A percentile compares a stretch with the other conserved stretches of the same genome.
Evolutionary conservation across 768 basidiomycete genomes (phyloP).

Genomic region (Floccularia luteovirens): DNA sequence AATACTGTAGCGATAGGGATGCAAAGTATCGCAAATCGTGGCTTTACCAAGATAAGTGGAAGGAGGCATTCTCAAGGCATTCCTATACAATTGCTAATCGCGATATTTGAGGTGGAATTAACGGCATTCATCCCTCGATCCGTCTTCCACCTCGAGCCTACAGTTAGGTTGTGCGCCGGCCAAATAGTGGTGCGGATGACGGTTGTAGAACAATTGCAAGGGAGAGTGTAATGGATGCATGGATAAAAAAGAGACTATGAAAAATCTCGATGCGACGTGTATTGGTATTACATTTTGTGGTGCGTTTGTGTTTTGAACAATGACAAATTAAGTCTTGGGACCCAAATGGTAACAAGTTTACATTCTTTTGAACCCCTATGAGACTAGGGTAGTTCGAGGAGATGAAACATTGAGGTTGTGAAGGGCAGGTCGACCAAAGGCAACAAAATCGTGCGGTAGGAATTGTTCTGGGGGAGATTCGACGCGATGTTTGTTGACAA

Average conservation of each 20-base stretch:
- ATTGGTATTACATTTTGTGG: conserved; percentile 81
- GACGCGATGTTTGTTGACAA: conserved; percentile 61
- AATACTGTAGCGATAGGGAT: conserved; percentile 34
- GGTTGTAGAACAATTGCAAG: conserved; percentile 56
- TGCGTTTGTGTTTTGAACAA: conserved; percentile 46
- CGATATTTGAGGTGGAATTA: conserved; percentile 13
- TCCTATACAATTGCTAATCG: conserved; percentile 16
- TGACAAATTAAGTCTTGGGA: conserved; percentile 19
- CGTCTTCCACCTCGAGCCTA: conserved; percentile 20
- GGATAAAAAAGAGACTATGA: conserved; percentile 53
- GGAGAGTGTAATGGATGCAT: conserved; percentile 61
- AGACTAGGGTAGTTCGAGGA: conserved; percentile 48
- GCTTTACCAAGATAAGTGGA: conserved; percentile 19
- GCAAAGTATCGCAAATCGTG: conserved; percentile 17
- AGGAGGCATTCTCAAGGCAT: conserved; percentile 20
- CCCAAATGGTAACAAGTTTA: conserved; percentile 28
- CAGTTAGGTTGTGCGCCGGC: conserved; percentile 42
- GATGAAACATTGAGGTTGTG: conserved; percentile 72
- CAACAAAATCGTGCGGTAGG: conserved; percentile 75
- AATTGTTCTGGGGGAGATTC: conserved; percentile 69
- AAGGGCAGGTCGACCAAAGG: conserved; percentile 71
- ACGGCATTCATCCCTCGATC: conserved; percentile 18
- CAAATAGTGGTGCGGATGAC: conserved; percentile 36
- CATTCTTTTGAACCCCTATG: conserved; percentile 36
- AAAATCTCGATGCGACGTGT: conserved; percentile 56